Conservation (phyloP, 2,329 filamentous ascomycete genomes). For the Gaeumannomyces tritici region DNA sequence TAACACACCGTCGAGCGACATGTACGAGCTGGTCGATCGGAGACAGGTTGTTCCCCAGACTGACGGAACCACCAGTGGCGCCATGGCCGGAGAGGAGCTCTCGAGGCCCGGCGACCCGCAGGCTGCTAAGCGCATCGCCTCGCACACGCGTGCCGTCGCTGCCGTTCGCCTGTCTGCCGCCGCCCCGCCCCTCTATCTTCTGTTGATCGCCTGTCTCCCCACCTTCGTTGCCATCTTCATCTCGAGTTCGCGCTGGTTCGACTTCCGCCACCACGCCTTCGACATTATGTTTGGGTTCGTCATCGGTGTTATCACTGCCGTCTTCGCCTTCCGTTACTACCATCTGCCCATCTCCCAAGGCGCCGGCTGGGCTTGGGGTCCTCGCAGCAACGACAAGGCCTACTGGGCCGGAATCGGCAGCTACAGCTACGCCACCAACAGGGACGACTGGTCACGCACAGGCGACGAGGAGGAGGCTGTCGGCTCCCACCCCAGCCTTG, state of each 20-base stretch:
- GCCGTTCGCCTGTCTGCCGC: slow-evolving; percentile 64
- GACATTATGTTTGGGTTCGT: slow-evolving; percentile 80
- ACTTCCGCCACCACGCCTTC: slow-evolving; percentile 87
- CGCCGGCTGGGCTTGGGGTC: slow-evolving; percentile 84
- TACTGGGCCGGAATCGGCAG: slow-evolving; percentile 69
- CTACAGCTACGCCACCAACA: slow-evolving; percentile 42
- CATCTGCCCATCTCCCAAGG: slow-evolving; percentile 72
- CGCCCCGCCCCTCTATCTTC: slow-evolving; percentile 71
- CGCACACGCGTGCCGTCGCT: slow-evolving; percentile 28
- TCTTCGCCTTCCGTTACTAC: slow-evolving; percentile 76
- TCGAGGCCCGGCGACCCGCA: slow-evolving; percentile 19
- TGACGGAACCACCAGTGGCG: slow-evolving; percentile 8
- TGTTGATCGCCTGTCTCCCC: slow-evolving; percentile 61
- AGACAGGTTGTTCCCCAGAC: not conserved
- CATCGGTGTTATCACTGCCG: slow-evolving; percentile 62
- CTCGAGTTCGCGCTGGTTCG: slow-evolving; percentile 74
- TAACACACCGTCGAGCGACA: slow-evolving; percentile 23
- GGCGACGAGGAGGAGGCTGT: slow-evolving; percentile 21
- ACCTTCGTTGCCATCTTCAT: slow-evolving; percentile 72
- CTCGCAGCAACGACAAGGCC: slow-evolving; percentile 60
- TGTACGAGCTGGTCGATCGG: slow-evolving; percentile 19
- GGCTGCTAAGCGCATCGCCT: slow-evolving; percentile 19
- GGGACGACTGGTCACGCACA: slow-evolving; percentile 17
- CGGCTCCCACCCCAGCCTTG: not conserved
- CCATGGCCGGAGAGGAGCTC: slow-evolving; percentile 15